Percentiles rank a stretch among this genome's conserved stretches.
These are phyloP conservation scores for Podila horticola DNA, from an alignment of 192 early-diverging fungal species.

Conservation along the genomic window DNA sequence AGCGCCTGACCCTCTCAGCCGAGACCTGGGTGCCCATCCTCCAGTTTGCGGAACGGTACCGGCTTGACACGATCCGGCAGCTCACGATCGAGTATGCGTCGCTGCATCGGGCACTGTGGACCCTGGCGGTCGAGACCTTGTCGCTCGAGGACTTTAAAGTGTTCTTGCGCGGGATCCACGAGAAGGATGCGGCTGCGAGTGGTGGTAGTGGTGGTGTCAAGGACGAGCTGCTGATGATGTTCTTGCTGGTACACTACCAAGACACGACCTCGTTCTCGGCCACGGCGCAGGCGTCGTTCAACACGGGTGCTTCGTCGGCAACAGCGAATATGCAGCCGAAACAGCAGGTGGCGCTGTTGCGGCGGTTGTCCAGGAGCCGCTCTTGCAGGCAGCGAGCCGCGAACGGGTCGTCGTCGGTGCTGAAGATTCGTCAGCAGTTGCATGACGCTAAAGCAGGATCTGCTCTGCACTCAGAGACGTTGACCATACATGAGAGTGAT, in stretches of 20 bases:
- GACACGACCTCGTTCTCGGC: background rate
- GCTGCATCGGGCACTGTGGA: background rate
- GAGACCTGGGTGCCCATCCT: slow-evolving; percentile 3
- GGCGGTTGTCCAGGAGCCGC: background rate
- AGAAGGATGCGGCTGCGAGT: background rate
- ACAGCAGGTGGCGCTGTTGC: background rate
- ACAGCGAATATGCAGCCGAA: background rate
- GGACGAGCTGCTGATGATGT: slow-evolving; percentile 18
- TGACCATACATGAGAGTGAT: background rate
- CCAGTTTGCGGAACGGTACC: slow-evolving; percentile 11
- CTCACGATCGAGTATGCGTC: background rate
- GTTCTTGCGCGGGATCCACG: slow-evolving; percentile 1
- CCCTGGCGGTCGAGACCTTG: slow-evolving; percentile 9
- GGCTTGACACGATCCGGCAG: background rate
- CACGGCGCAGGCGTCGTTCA: background rate
- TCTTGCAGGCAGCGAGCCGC: background rate
- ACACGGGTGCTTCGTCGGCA: background rate
- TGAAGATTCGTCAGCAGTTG: slow-evolving; percentile 9
- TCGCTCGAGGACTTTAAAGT: slow-evolving; percentile 11
- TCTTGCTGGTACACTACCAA: slow-evolving; percentile 15
- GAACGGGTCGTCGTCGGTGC: background rate
- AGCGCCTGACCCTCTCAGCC: background rate
- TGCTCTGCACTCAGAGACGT: too few relatives aligned
- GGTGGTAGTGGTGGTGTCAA: background rate
- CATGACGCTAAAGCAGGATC: background rate